Evolutionary conservation across 352 stramenopile species (phyloP), one percentile per base, ranked within the genome.

Genomic region (Phytophthora tentaculata): DNA sequence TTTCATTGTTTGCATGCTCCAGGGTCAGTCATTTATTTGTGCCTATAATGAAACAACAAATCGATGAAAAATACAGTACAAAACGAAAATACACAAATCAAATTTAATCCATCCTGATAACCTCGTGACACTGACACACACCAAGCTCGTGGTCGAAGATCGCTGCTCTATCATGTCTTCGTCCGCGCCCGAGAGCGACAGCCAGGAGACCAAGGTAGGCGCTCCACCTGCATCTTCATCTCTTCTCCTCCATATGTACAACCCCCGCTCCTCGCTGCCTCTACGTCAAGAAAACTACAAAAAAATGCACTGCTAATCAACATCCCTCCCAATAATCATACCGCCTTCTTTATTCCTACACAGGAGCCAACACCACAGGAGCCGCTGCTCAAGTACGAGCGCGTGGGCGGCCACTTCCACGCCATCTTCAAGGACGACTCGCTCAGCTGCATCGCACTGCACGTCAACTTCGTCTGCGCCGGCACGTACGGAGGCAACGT

Each of bases 401-500:
- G 88, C 48, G 78, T 95, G n/a, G 84, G 85, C 28, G 85, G 85
- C 20, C 86, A 95, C 65, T 90, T 95, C 59, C 88, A 93, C 59
- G 84, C 85, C 39, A 90, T 95, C 54, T 92, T 95, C 66, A 92
- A 92, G 61, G 88, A 95, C 67, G 88, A 95, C 57, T 92, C 88
- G 61, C 80, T 95, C 26, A 90, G 81, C 59, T 94, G 85, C 66
- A 88, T 91, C 56, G 84, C 88, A 16, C 71, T 94, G 53, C 85
- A 95, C 65, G 84, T 95, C 14, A 90, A 90, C 47, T 95, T 91
- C 50, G 59, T 90, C 8, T 94, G 85, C 56, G 78, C 79, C 0
- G 88, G 88, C 16, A 95, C 88, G 20, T 94, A 92, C 68, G 86
- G 83, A 24, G 88, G 85, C 48, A 92, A 92, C 49, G 88, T 95